Conservation (phyloP, 345 rosid genomes). For the Ailanthus altissimus region DNA sequence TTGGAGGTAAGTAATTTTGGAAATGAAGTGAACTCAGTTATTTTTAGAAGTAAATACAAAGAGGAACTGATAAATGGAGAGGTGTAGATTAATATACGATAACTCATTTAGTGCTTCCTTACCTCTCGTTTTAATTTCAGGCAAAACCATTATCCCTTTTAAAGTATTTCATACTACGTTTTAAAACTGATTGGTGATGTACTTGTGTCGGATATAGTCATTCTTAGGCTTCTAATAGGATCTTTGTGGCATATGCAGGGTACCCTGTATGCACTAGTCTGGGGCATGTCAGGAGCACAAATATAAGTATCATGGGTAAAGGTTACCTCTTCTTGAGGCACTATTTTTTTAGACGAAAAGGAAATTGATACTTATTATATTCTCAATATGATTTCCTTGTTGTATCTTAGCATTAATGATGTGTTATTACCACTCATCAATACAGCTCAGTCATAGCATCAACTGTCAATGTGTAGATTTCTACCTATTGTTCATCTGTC, state of each 20-base stretch:
- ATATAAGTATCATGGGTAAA: conserved; percentile 60
- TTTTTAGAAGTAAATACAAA: neutral
- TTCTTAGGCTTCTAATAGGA: conserved; percentile 19
- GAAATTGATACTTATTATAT: neutral
- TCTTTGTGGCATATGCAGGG: conserved; percentile 50
- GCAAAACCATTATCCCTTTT: neutral
- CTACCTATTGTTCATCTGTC: neutral
- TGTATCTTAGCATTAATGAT: neutral
- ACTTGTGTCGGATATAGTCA: neutral
- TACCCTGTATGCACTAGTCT: conserved; percentile 77
- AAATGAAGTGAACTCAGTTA: neutral
- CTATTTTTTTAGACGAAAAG: neutral
- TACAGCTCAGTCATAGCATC: neutral
- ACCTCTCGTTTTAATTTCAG: neutral
- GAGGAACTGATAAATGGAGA: neutral
- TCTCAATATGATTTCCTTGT: neutral
- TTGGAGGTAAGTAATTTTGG: conserved; percentile 53
- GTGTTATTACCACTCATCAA: neutral
- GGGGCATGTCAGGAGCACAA: conserved; percentile 62
- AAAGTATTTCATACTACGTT: neutral
- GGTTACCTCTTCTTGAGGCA: conserved; percentile 1
- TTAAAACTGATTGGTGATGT: conserved; percentile 6
- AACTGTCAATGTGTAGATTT: neutral
- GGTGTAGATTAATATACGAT: neutral
- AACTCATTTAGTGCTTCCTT: neutral